Conservation (phyloP, 768 basidiomycete species). For the Boletus fagicola region DNA sequence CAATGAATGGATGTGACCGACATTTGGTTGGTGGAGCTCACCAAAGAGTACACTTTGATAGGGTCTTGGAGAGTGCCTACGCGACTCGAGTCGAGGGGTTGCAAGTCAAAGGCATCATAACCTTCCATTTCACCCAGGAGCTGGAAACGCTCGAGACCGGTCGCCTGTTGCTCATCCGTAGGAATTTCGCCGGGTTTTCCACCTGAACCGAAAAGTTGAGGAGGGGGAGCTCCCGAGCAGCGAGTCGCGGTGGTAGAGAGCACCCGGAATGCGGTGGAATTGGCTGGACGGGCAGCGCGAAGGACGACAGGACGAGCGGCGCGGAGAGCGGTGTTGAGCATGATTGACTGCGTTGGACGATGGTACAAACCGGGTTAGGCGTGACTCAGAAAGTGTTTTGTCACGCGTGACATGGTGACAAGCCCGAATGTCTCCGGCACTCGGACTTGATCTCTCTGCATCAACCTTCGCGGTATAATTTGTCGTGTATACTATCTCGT, state of each 20-base stretch:
- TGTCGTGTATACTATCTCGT: neutral
- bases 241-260: conserved; percentile 58
- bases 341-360: conserved; percentile 16
- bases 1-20: neutral
- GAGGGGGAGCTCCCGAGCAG: conserved; percentile 58
- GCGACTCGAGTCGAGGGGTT: conserved; percentile 79
- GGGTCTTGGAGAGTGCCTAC: conserved; percentile 87
- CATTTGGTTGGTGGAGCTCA: conserved; percentile 39
- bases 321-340: conserved; percentile 30
- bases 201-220: conserved; percentile 69
- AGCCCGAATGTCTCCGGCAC: neutral
- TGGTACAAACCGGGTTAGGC: conserved; percentile 27
- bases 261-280: conserved; percentile 42
- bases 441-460: too few species aligned
- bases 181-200: conserved; percentile 73
- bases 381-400: conserved; percentile 26
- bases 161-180: conserved; percentile 86
- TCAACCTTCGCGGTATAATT: neutral
- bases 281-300: conserved; percentile 21
- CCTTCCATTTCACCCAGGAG: conserved; percentile 86
- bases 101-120: conserved; percentile 84
- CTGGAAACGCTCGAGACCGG: conserved; percentile 95
- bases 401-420: conserved; percentile 27
- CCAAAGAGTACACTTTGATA: conserved; percentile 82
- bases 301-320: conserved; percentile 27